Evolutionary conservation across 768 basidiomycete genomes (phyloP), one percentile per base, ranked within the genome.

Genomic region (Leccinum uliginosum): DNA sequence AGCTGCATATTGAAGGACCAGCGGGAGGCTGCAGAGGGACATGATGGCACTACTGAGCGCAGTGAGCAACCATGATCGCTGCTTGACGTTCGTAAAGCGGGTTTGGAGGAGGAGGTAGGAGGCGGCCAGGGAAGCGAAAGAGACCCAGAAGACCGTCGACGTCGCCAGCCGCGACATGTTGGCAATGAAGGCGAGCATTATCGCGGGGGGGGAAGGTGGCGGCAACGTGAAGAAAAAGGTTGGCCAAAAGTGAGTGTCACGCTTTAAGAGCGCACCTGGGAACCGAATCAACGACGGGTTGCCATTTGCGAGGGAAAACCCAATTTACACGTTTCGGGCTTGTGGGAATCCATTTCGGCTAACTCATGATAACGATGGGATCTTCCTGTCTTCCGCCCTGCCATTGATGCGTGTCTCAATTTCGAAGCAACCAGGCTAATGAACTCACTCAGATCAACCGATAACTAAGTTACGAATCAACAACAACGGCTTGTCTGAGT

Each of bases 41-140:
- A 80, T 81, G 38, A 59, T 47, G 1, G 67, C 66, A 54, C 78
- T 78, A 1, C 76, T 71, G 53, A 76, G 55, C 1, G 69, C 66
- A 2, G 79, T 78, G 44, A 83, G 69, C 46, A 82, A 65, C 76
- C 82, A 83, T 46, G 82, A 71, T 26, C 67, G 68, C 58, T 83
- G 76, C 62, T 77, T 76, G 35, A 70, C 46, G 4, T 74, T 71
- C 6, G 70, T 49, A 64, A 71, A 76, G 40, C 45, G 49, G 0
- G 68, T 59, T 3, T 72, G 64, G 27, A 74, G 61, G 26, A 71
- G 6, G 50, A 67, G 56, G 67, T 76, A 80, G 0, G 66, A 48
- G 30, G 47, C 34, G 24, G 43, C 60, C 49, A 71, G n/a, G 14
- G 55, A 15, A n/a, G 59, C 23, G 2, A 66, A 53, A 2, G 68